Base-by-base conservation (phyloP, 768 basidiomycete genomes). In the Trichaptum fuscoviolaceum region DNA sequence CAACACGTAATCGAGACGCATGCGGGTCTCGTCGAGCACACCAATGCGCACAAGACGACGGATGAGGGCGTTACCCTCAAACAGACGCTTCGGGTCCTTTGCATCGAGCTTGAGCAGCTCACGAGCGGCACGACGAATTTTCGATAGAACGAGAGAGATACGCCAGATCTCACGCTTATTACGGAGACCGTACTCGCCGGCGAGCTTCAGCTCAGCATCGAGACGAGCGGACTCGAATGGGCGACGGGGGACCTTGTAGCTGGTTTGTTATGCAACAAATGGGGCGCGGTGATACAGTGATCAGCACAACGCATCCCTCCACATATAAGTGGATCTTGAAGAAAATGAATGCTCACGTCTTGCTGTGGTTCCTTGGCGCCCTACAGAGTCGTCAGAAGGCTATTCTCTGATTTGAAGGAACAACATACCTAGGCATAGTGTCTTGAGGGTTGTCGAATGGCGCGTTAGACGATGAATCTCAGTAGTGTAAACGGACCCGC, bases 91-190 rank as follows among this genome's bases (percentile, higher is more conserved):
- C 76, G 97, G 95, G 83, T 99, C 97, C 81, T 99, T 99, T 81
- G 87, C 91, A 72, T 99, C 97, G 82, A 99, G 95, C 77, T 99
- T 99, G 83, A 99, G 91, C 70, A 99, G 92, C 84, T 99, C 97
- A 91, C 97, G 96, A 71, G 97, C 97, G 70, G 97, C 97, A 90
- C 97, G 95, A 85, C 97, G 96, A 77, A 99, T 99, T 87, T 99
- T 98, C 75, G 97, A 99, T 65, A 99, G 90, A 78, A 89, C 89
- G 75, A 99, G 90, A 78, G 94, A 89, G 80, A 99, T 99, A 76
- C 97, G 93, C 97, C 96, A 99, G 84, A 99, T 97, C 84, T 99
- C 97, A 78, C 96, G 92, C 87, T 99, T 99, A 92, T 98, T 99
- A 80, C 96, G 93, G 78, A 99, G 93, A 79, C 97, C 97, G 85